These are phyloP conservation scores for Phytophthora meadii DNA, from an alignment of 352 stramenopile genomes.

Conservation along the genomic window DNA sequence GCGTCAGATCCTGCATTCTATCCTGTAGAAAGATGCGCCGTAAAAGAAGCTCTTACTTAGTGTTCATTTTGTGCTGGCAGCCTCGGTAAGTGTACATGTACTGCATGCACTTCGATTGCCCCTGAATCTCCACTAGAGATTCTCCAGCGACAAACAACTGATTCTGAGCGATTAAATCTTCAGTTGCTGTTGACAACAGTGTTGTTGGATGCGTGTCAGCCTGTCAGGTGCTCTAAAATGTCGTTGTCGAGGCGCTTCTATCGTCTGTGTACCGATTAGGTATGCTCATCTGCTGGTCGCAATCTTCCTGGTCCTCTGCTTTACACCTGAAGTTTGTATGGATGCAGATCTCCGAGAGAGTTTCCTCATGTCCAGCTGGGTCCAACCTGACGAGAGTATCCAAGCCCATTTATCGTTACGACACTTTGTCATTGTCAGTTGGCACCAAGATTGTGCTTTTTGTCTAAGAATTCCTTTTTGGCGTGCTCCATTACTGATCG, in stretches of 20 bases:
- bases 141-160: no score
- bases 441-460: no score
- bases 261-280: background rate
- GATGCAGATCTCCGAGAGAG: background rate
- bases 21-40: background rate
- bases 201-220: no score
- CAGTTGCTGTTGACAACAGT: no score
- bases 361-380: background rate
- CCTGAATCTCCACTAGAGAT: no score
- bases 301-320: slow-evolving; percentile 3
- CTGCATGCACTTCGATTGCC: no score
- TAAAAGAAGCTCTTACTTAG: background rate
- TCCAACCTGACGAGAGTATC: slow-evolving; percentile 10
- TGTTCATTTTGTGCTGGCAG: no score
- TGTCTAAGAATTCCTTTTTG: no score
- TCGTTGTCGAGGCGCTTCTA: slow-evolving; percentile 1
- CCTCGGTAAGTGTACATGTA: no score
- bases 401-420: slow-evolving; percentile 14
- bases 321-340: slow-evolving; percentile 11
- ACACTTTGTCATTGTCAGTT: slow-evolving; percentile 7
- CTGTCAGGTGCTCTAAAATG: no score
- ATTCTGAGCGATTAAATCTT: no score
- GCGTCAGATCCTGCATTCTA: slow-evolving; percentile 18
- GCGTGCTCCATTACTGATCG: no score
- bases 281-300: background rate